phyloP scores from a whole-genome alignment of 2,329 filamentous ascomycete species.

The Penicillium sp. region DNA sequence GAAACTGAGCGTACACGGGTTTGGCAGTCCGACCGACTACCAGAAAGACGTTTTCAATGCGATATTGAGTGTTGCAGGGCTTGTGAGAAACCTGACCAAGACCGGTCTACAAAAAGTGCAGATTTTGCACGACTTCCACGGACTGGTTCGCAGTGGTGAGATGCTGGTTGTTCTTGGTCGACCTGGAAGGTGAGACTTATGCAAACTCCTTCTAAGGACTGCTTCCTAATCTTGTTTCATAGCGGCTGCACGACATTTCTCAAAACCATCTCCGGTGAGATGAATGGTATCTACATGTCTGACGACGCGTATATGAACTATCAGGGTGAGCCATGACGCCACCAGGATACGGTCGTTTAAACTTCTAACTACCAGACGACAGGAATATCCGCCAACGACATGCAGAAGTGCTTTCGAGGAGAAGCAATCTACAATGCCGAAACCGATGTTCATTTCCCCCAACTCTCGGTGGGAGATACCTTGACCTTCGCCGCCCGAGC shows the following conservation, averaged over 20 bases:
- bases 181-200: constrained; percentile 40
- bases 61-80: constrained; percentile 37
- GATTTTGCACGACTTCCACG: constrained; percentile 69
- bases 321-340: constrained; percentile 52
- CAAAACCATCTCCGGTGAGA: constrained; percentile 83
- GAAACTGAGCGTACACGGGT: constrained; percentile 71
- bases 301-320: constrained; percentile 78
- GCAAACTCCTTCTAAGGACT: constrained; percentile 3
- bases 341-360: background rate
- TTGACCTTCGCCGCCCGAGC: constrained; percentile 80
- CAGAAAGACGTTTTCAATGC: constrained; percentile 55
- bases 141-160: constrained; percentile 62
- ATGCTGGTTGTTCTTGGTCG: constrained; percentile 62
- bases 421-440: constrained; percentile 88
- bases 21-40: constrained; percentile 70
- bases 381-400: constrained; percentile 37
- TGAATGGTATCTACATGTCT: constrained; percentile 77
- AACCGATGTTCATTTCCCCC: constrained; percentile 81
- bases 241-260: constrained; percentile 78
- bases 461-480: constrained; percentile 77
- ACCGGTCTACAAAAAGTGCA: constrained; percentile 56
- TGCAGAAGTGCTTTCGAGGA: constrained; percentile 75
- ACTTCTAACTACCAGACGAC: background rate
- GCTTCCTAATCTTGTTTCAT: background rate
- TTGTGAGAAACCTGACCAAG: constrained; percentile 39